These are phyloP conservation scores for Cystofilobasidium bisporidii DNA, from an alignment of 768 basidiomycete species.

Conservation along the genomic window DNA sequence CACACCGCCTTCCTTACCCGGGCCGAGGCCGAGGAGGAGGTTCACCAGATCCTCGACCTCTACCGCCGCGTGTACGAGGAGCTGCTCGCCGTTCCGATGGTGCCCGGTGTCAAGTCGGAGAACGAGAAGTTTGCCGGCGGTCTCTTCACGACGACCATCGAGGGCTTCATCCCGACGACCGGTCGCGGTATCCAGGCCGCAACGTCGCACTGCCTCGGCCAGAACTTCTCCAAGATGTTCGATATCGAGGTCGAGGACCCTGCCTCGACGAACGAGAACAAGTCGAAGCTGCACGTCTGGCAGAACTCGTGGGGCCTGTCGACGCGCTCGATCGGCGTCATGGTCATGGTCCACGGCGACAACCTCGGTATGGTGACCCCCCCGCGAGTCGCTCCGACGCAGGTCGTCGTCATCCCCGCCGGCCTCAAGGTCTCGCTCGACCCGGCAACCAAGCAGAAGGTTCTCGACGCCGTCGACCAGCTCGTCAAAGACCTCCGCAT, in stretches of 20 bases:
- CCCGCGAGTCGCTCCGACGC: slow-evolving; percentile 87
- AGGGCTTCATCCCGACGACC: slow-evolving; percentile 93
- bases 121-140: slow-evolving; percentile 99
- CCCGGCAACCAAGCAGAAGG: slow-evolving; percentile 48
- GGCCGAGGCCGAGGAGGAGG: slow-evolving; percentile 80
- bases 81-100: slow-evolving; percentile 91
- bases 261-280: slow-evolving; percentile 44
- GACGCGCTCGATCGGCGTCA: slow-evolving; percentile 91
- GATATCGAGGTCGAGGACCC: slow-evolving; percentile 96
- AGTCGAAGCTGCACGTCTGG: slow-evolving; percentile 69
- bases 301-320: slow-evolving; percentile 98
- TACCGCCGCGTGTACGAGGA: slow-evolving; percentile 95
- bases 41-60: slow-evolving; percentile 84
- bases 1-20: slow-evolving; percentile 91
- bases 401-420: slow-evolving; percentile 84
- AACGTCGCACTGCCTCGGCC: slow-evolving; percentile 96
- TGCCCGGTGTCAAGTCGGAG: slow-evolving; percentile 92
- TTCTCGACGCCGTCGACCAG: slow-evolving; percentile 68
- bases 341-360: slow-evolving; percentile 99
- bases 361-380: slow-evolving; percentile 94
- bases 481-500: slow-evolving; percentile 64
- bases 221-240: slow-evolving; percentile 99
- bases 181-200: slow-evolving; percentile 95
- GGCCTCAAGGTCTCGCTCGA: slow-evolving; percentile 80
- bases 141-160: slow-evolving; percentile 93